phyloP scores from a whole-genome alignment of 306 rosid species.

The Biancaea sappan region DNA sequence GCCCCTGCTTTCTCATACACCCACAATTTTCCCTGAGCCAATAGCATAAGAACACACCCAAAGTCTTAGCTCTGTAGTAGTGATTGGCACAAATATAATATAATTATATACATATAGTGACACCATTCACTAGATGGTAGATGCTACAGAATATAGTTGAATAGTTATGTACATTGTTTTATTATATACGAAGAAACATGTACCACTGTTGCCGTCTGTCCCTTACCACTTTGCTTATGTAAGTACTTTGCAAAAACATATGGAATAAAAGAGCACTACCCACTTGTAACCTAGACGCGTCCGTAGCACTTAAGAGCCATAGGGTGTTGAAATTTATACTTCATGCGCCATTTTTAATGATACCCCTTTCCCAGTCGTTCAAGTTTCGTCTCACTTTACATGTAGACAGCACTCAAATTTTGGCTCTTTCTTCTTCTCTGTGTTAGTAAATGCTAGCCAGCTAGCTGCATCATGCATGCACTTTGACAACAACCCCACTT shows the following conservation, averaged over 20 bases:
- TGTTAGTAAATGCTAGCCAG: slow-evolving; percentile 51
- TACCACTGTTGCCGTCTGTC: neutral
- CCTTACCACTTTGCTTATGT: neutral
- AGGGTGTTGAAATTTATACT: slow-evolving; percentile 27
- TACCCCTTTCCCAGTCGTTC: slow-evolving; percentile 3
- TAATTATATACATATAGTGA: too few species aligned
- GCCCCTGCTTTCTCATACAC: too few species aligned
- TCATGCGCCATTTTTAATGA: slow-evolving; percentile 16
- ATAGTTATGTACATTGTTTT: too few species aligned
- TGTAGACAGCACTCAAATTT: slow-evolving; percentile 32
- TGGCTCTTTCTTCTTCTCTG: slow-evolving; percentile 9
- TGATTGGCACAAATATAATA: too few species aligned
- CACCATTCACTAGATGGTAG: too few species aligned
- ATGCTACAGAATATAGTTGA: too few species aligned
- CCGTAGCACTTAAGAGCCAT: slow-evolving; percentile 30
- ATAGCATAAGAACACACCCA: too few species aligned
- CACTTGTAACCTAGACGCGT: slow-evolving; percentile 32
- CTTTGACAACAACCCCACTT: slow-evolving; percentile 25
- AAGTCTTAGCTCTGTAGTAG: too few species aligned
- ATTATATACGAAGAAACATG: neutral
- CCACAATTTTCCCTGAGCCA: too few species aligned
- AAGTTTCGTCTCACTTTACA: slow-evolving; percentile 37
- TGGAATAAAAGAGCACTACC: neutral
- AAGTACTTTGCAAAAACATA: neutral
- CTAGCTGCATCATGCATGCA: slow-evolving; percentile 39